Conservation (phyloP, 2,329 filamentous ascomycete species). For the Aspergillus nomiae region DNA sequence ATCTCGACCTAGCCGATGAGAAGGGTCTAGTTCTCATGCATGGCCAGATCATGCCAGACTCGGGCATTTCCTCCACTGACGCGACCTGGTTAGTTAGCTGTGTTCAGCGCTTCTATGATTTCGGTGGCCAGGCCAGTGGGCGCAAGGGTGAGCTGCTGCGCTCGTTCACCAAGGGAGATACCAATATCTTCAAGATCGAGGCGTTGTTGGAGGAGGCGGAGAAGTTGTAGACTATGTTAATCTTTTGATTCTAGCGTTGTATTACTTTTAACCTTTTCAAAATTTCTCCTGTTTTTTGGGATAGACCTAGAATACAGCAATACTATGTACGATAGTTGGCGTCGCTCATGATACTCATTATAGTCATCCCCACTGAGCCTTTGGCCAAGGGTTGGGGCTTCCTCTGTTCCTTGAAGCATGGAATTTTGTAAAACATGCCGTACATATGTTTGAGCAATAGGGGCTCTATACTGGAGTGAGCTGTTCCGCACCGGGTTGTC, state of each 20-base stretch:
- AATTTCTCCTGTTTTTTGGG: not conserved
- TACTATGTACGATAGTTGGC: not conserved
- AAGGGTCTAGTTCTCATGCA: slow-evolving; percentile 85
- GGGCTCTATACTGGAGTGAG: not conserved
- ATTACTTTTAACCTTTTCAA: not conserved
- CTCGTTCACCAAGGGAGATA: slow-evolving; percentile 79
- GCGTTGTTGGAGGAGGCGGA: slow-evolving; percentile 87
- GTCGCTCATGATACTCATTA: not conserved
- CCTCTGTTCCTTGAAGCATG: not conserved
- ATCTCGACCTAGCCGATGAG: slow-evolving; percentile 73
- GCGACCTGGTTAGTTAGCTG: slow-evolving; percentile 91
- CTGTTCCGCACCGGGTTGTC: not conserved
- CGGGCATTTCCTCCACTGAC: slow-evolving; percentile 76
- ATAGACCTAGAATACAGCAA: not conserved
- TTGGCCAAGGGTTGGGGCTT: not conserved
- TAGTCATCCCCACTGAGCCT: not conserved
- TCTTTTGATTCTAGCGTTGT: not conserved
- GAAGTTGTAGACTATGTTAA: slow-evolving; percentile 56
- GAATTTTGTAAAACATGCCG: not conserved
- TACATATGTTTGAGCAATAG: not conserved
- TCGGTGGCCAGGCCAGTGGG: slow-evolving; percentile 58
- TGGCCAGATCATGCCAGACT: slow-evolving; percentile 73
- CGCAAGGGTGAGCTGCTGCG: slow-evolving; percentile 72
- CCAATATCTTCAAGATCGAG: slow-evolving; percentile 74
- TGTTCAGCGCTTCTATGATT: slow-evolving; percentile 85